These are phyloP conservation scores for Pittosporum tobira DNA, from an alignment of 129 eudicot species.

Conservation along the genomic window DNA sequence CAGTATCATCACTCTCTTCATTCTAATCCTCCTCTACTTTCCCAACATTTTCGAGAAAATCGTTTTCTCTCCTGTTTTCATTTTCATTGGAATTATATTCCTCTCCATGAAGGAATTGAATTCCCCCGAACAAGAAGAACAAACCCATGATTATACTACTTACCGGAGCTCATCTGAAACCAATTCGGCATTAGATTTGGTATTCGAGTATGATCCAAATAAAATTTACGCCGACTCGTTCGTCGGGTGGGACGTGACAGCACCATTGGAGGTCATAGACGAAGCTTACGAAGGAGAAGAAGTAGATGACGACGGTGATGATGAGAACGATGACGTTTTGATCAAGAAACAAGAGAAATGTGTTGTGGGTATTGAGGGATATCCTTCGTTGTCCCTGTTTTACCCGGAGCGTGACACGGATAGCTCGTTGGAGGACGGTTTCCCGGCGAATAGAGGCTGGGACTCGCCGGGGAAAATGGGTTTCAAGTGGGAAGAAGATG, in stretches of 20 bases:
- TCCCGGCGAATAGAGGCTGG: conserved; percentile 25
- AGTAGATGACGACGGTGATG: conserved; percentile 20
- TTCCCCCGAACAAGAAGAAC: background rate
- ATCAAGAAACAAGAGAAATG: no score
- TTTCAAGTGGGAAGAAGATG: conserved; percentile 51
- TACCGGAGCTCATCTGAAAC: no score
- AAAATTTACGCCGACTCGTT: no score
- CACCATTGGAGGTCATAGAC: conserved; percentile 83
- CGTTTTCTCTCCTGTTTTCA: conserved; percentile 46
- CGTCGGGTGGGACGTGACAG: conserved; percentile 66
- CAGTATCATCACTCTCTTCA: conserved; percentile 42
- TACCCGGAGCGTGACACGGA: conserved; percentile 72
- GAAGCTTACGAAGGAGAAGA: conserved; percentile 73
- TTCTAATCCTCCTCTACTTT: conserved; percentile 47
- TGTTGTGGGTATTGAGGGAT: conserved; percentile 22
- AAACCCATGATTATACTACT: background rate
- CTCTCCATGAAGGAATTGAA: conserved; percentile 25
- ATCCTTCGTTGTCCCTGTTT: conserved; percentile 53
- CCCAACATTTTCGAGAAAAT: conserved; percentile 36
- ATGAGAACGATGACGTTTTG: no score
- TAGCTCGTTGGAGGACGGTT: conserved; percentile 49
- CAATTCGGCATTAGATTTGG: background rate
- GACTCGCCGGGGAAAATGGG: conserved; percentile 31
- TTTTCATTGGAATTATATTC: conserved; percentile 44
- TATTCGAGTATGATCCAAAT: conserved; percentile 15